These are phyloP conservation scores for Cutaneotrichosporon cutaneum DNA, from an alignment of 1,284 basidiomycete species.

Conservation along the genomic window DNA sequence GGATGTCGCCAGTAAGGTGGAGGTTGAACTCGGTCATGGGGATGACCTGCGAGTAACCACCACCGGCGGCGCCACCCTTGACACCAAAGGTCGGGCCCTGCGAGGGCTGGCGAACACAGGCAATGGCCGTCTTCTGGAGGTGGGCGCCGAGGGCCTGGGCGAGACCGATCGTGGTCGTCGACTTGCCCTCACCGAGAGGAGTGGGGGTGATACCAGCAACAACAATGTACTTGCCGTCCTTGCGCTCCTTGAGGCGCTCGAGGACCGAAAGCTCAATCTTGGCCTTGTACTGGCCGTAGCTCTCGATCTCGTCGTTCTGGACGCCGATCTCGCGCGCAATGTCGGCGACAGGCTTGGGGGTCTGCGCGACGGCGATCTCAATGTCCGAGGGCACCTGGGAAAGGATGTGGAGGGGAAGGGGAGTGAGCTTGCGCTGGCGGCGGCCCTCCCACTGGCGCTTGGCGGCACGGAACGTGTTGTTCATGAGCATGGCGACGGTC, in stretches of 20 bases:
- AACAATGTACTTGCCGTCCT: conserved; percentile 95
- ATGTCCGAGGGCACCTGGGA: conserved; percentile 91
- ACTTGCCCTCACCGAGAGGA: conserved; percentile 97
- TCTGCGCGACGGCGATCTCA: conserved; percentile 93
- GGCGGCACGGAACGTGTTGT: conserved; percentile 85
- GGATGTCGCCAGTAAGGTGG: conserved; percentile 97
- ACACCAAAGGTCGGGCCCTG: conserved; percentile 99
- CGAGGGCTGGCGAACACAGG: conserved; percentile 97
- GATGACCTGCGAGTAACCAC: conserved; percentile 98
- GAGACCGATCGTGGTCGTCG: conserved; percentile 96
- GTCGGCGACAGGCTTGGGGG: conserved; percentile 80
- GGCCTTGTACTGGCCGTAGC: conserved; percentile 94
- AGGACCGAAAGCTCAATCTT: conserved; percentile 91
- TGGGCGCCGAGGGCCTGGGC: conserved; percentile 96
- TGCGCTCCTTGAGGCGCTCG: conserved; percentile 78
- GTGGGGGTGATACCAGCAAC: conserved; percentile 98
- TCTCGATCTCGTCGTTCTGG: conserved; percentile 82
- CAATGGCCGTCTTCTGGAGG: conserved; percentile 87
- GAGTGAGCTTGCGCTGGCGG: conserved; percentile 66
- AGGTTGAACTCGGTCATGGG: conserved; percentile 90
- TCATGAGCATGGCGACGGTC: conserved; percentile 99
- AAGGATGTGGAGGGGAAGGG: conserved; percentile 73
- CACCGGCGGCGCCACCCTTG: conserved; percentile 98
- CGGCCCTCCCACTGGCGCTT: conserved; percentile 72
- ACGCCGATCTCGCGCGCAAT: conserved; percentile 90